Evolutionary conservation across 306 rosid genomes (phyloP), one percentile per base, ranked within the genome.

Genomic region (Crotalaria pallida): DNA sequence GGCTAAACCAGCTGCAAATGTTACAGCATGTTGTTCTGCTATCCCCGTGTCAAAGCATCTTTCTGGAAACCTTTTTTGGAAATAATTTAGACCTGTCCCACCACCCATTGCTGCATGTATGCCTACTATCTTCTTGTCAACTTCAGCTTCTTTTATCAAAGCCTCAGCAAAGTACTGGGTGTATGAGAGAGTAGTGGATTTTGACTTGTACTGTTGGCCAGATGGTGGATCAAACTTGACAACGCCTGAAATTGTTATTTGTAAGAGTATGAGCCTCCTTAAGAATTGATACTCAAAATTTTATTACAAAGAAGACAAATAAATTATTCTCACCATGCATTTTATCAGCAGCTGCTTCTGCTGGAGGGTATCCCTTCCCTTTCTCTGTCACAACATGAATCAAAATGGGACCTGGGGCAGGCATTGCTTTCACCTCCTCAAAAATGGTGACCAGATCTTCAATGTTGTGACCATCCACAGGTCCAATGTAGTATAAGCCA

Each of bases 331-430:
- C 57, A 88, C 97, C 90, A 61, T 88, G 92, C 96, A 91, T 86
- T 83, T 79, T 91, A 57, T 86, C 91, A 19, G 81, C 76, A 7
- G 97, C 96, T 34, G 80, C 89, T 81, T 88, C 92, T 18, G 96
- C 97, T n/a, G 92, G 97, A 29, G 96, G 79, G 64, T 91, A 91
- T 27, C 96, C 97, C 76, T 88, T 88, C 59, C 97, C 97, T 76
- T 91, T 88, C 75, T 91, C 96, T 66, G 96, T 91, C 66, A 91
- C 57, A 26, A 90, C 72, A 77, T 85, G 97, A 67, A 91, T 85
- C 85, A 91, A 44, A 57, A 87, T 89, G 1, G 92, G 90, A 58
- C 96, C 96, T 0, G 88, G 88, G 13, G 84, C 83, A 1, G 91
- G 93, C 86, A 82, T 72, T 8, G 81, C 74, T 70, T 86, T 88